Evolutionary conservation across 129 eudicot species (phyloP).

Genomic region (Gnaphalium uliginosum): DNA sequence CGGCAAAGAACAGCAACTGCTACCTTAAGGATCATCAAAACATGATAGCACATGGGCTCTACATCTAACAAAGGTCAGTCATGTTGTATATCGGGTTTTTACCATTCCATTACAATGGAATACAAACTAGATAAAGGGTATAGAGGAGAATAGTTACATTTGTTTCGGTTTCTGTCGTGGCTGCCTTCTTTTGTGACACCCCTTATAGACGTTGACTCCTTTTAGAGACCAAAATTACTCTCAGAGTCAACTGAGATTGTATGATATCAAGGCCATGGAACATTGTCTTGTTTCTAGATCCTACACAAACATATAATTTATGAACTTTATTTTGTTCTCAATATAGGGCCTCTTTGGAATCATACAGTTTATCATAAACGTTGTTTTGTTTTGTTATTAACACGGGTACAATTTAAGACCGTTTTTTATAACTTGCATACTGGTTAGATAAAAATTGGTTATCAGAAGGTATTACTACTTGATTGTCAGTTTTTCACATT

Average conservation of each 20-base stretch:
- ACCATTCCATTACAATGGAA: slow-evolving; percentile 17
- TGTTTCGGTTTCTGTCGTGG: slow-evolving; percentile 5
- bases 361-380: not conserved
- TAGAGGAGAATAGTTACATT: slow-evolving; percentile 24
- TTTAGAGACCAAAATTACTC: not conserved
- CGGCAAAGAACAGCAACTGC: slow-evolving; percentile 58
- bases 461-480: not conserved
- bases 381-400: no score
- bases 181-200: slow-evolving; percentile 20
- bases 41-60: slow-evolving; percentile 15
- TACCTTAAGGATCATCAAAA: slow-evolving; percentile 17
- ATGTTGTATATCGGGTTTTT: slow-evolving; percentile 30
- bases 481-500: not conserved
- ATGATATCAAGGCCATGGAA: slow-evolving; percentile 1
- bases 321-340: not conserved
- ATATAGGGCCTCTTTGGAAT: not conserved
- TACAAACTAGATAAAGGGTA: slow-evolving; percentile 29
- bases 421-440: not conserved
- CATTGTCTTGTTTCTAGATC: not conserved
- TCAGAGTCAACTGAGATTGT: slow-evolving; percentile 2
- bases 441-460: not conserved
- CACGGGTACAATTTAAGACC: no score
- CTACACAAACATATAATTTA: not conserved
- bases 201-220: slow-evolving; percentile 3
- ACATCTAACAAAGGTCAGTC: slow-evolving; percentile 23